Evolutionary conservation across 306 rosid genomes (phyloP).

Genomic region (Vigna hirtella): DNA sequence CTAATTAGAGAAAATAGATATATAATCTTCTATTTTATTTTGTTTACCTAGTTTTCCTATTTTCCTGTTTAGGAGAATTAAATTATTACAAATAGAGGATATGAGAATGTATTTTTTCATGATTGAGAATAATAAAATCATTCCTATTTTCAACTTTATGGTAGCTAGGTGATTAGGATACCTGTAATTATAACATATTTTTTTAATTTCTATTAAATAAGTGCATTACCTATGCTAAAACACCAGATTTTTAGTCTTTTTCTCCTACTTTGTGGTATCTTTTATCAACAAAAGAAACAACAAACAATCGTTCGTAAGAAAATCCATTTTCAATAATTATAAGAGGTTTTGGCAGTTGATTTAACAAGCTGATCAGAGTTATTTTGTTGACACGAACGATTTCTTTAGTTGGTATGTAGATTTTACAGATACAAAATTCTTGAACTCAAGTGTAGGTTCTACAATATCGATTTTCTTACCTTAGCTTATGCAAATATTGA

Average conservation of each 20-base stretch:
- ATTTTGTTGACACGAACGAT: not conserved
- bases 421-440: not conserved
- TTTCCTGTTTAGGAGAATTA: too few relatives aligned
- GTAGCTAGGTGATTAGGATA: not conserved
- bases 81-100: too few relatives aligned
- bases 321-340: not conserved
- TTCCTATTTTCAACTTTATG: not conserved
- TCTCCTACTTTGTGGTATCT: not conserved
- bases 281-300: not conserved
- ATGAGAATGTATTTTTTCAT: too few relatives aligned
- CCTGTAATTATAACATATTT: not conserved
- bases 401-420: not conserved
- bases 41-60: too few relatives aligned
- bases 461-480: conserved; percentile 6
- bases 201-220: not conserved
- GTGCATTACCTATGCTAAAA: not conserved
- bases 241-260: not conserved
- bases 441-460: not conserved
- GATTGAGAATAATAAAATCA: too few relatives aligned
- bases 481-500: conserved; percentile 46
- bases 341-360: not conserved
- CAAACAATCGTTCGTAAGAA: not conserved
- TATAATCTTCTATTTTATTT: too few relatives aligned
- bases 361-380: not conserved
- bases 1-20: too few relatives aligned